Base-by-base conservation (phyloP, 257 asterid genomes). In the Fraxinus quadrangulata region DNA sequence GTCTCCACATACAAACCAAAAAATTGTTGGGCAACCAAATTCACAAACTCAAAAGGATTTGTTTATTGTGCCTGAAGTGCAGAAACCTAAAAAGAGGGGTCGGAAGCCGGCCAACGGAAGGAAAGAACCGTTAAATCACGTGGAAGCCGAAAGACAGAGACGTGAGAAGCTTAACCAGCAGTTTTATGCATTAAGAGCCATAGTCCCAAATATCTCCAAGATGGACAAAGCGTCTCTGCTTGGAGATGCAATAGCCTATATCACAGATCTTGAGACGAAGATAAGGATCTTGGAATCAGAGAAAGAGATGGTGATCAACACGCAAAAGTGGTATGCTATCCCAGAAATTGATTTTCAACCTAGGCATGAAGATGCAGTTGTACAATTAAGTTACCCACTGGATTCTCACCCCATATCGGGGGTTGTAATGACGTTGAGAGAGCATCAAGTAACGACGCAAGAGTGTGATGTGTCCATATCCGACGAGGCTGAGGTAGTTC, bases 201-300 rank as follows among this genome's bases (percentile, higher is more conserved):
- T 94, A 36, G 97, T 94, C 54, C 98, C 98, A 0, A 94, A 90
- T 66, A 90, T 92, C 66, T 92, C 98, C n/a, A 94, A 94, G 84
- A 94, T 94, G 98, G 98, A 94, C 82, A 94, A 94, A 86, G 97
- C 98, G 1, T 92, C 97, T 59, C 86, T 92, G 34, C 92, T 94
- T 12, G 97, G 97, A 3, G 98, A 94, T 72, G 94, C 97, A 5
- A 90, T 94, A 63, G 88, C 94, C 8, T 91, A 91, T 56, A 94
- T 94, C 63, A 88, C 96, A 0, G 98, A 94, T 81, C 96, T 94
- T 68, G 94, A 94, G 86, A 77, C 88, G 12, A 88, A 83, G 89
- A 87, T 94, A 59, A 80, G 89, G 85, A 70, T 66, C 24, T 11
- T 90, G 87, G 97, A 90, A 81, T 85, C 88, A 9, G 98, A 92